A percentile compares a stretch with the other conserved stretches of the same genome.
Conservation (phyloP, 331 rosid species). For the Pyrus hybrid region DNA sequence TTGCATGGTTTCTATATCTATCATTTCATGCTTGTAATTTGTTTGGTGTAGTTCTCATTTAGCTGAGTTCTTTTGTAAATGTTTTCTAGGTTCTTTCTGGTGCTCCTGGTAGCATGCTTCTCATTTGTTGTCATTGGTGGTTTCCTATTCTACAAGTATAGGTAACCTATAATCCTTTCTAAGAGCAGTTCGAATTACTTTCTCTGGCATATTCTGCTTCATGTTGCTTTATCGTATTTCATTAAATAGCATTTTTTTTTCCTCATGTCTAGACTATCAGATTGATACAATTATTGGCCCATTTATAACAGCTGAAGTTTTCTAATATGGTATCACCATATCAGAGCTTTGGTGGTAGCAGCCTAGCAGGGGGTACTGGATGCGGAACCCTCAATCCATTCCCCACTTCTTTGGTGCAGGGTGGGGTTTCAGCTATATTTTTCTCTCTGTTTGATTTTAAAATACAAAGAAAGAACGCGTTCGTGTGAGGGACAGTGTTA, state of each 20-base stretch:
- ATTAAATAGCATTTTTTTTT: not conserved
- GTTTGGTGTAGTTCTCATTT: conserved; percentile 1
- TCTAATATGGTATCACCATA: not conserved
- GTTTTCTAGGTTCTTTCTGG: conserved; percentile 68
- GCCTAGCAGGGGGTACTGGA: not conserved
- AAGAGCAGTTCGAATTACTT: not conserved
- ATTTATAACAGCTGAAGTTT: not conserved
- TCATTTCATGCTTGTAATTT: not conserved
- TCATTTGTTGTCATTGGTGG: conserved; percentile 85
- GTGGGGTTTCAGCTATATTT: not conserved
- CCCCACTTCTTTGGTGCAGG: not conserved
- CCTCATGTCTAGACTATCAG: not conserved
- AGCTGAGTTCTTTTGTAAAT: conserved; percentile 16
- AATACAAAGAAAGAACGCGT: not conserved
- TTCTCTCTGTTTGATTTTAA: not conserved
- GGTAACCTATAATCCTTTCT: conserved; percentile 39
- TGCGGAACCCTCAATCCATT: not conserved
- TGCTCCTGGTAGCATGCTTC: conserved; percentile 69
- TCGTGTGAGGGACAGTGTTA: not conserved
- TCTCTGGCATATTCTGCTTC: not conserved
- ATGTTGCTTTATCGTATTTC: not conserved
- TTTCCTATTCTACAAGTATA: conserved; percentile 68
- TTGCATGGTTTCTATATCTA: not conserved
- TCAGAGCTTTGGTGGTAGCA: not conserved
- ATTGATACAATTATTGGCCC: not conserved